phyloP scores from a whole-genome alignment of 2,329 filamentous ascomycete species.

The Fusarium kyushuense region DNA sequence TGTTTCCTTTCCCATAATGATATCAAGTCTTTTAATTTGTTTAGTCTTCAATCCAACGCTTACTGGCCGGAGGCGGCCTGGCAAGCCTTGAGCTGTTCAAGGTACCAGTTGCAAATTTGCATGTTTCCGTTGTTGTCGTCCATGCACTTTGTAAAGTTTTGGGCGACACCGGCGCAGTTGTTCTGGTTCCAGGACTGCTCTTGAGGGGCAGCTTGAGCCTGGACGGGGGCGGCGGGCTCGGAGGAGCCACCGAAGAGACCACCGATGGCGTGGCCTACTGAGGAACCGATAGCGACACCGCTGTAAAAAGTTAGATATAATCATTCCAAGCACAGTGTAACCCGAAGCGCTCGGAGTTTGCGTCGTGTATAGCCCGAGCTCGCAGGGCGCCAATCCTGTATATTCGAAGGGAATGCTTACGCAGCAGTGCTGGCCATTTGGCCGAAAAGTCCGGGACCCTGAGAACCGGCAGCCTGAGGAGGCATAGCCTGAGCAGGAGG shows the following conservation, averaged over 20 bases:
- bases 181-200: slow-evolving; percentile 66
- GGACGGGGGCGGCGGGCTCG: slow-evolving; percentile 64
- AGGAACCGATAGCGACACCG: slow-evolving; percentile 95
- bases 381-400: neutral
- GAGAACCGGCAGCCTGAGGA: slow-evolving; percentile 58
- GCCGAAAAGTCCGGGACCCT: slow-evolving; percentile 88
- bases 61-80: slow-evolving; percentile 82
- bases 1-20: slow-evolving; percentile 20
- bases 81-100: slow-evolving; percentile 95
- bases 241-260: slow-evolving; percentile 84
- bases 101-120: slow-evolving; percentile 97
- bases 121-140: slow-evolving; percentile 94
- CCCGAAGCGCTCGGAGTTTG: slow-evolving; percentile 11
- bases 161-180: slow-evolving; percentile 83
- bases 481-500: slow-evolving; percentile 33
- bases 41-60: slow-evolving; percentile 23
- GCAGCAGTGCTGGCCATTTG: slow-evolving; percentile 98
- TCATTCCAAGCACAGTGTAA: slow-evolving; percentile 9
- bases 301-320: slow-evolving; percentile 61
- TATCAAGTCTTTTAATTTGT: slow-evolving; percentile 20
- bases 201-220: slow-evolving; percentile 58
- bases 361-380: slow-evolving; percentile 9
- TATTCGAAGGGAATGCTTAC: slow-evolving; percentile 70
- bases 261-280: slow-evolving; percentile 94
- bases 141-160: slow-evolving; percentile 94